Evolutionary conservation across 2,329 filamentous ascomycete genomes (phyloP).

Genomic region (Xylariaceae sp.): DNA sequence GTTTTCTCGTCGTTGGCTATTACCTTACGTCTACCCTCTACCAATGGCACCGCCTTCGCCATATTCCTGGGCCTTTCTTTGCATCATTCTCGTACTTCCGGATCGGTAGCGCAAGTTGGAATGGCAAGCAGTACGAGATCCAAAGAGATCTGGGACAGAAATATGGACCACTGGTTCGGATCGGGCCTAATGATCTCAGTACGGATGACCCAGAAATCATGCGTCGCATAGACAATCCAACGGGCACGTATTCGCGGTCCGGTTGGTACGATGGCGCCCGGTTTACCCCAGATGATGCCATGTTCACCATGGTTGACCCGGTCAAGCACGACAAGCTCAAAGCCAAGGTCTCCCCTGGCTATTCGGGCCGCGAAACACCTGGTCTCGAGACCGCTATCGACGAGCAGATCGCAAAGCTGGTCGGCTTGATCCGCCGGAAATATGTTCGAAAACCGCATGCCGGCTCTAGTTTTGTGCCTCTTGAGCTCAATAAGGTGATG

Average conservation of each 20-base stretch:
- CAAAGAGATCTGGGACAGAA: conserved; percentile 32
- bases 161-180: conserved; percentile 42
- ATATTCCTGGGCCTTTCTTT: conserved; percentile 32
- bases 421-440: conserved; percentile 28
- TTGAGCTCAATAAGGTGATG: conserved; percentile 30
- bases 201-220: conserved; percentile 39
- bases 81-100: conserved; percentile 45
- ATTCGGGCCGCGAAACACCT: conserved; percentile 32
- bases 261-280: conserved; percentile 32
- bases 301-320: conserved; percentile 30
- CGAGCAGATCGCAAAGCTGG: conserved; percentile 28
- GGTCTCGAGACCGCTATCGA: conserved; percentile 31
- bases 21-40: conserved; percentile 30
- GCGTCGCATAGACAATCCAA: conserved; percentile 26
- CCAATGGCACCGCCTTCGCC: conserved; percentile 32
- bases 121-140: conserved; percentile 33
- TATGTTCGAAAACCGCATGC: conserved; percentile 16
- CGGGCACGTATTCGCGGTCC: conserved; percentile 24
- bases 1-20: conserved; percentile 16
- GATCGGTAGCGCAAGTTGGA: conserved; percentile 34
- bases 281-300: conserved; percentile 29
- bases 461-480: background rate
- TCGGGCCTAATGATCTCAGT: conserved; percentile 47
- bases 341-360: conserved; percentile 27
- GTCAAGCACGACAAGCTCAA: conserved; percentile 30